phyloP scores from a whole-genome alignment of 2,329 filamentous ascomycete genomes.

The Byssothecium circinans region DNA sequence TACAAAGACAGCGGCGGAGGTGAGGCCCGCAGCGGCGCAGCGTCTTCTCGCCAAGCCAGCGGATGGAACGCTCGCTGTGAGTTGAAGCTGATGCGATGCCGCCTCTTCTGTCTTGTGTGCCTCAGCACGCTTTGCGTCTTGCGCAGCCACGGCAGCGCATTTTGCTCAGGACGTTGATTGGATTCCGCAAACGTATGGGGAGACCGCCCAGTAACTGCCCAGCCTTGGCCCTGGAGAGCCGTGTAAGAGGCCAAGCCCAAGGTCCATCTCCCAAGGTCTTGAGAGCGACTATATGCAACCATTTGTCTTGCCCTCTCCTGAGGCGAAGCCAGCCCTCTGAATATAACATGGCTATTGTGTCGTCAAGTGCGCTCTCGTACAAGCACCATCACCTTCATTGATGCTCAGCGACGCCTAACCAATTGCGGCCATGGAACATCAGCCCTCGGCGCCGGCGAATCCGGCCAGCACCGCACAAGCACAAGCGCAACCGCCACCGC shows the following conservation, averaged over 20 bases:
- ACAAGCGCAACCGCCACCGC: conserved; percentile 15
- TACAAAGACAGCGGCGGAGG: too few relatives aligned
- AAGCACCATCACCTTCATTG: conserved; percentile 16
- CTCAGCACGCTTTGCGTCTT: conserved; percentile 15
- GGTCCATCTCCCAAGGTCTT: conserved; percentile 35
- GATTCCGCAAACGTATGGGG: conserved; percentile 3
- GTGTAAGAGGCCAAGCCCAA: conserved; percentile 34
- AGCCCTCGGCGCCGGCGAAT: conserved; percentile 30
- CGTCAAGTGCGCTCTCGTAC: conserved; percentile 20
- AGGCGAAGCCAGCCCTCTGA: conserved; percentile 25
- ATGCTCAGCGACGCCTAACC: conserved; percentile 32
- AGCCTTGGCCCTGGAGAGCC: conserved; percentile 24
- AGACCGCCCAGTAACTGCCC: conserved; percentile 25
- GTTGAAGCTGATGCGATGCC: conserved; percentile 23
- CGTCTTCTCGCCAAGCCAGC: conserved; percentile 3
- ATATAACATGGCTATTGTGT: conserved; percentile 41
- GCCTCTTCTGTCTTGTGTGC: conserved; percentile 32
- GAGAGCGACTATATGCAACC: conserved; percentile 37
- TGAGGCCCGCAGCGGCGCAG: too few relatives aligned
- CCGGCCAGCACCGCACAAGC: conserved; percentile 24
- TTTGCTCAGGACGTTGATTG: background rate
- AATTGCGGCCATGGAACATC: conserved; percentile 36
- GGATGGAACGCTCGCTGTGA: too few relatives aligned
- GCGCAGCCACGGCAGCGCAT: background rate
- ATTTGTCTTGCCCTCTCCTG: conserved; percentile 35